A percentile compares a stretch with the other conserved stretches of the same genome.
Conservation (phyloP, 2,329 filamentous ascomycete genomes). For the Didymellaceae sp. region DNA sequence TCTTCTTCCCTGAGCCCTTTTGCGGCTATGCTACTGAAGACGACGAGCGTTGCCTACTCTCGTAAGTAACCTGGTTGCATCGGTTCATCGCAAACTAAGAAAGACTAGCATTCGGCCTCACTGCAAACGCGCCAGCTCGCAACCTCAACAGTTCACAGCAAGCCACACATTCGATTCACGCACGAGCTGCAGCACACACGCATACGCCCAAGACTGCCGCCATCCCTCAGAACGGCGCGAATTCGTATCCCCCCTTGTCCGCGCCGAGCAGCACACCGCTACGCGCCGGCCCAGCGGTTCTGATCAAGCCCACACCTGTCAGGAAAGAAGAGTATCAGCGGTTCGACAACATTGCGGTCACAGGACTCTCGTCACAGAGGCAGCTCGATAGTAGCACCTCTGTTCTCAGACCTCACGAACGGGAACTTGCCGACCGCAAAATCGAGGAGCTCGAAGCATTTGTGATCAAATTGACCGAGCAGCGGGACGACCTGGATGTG, state of each 20-base stretch:
- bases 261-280: slow-evolving; percentile 23
- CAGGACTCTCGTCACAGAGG: slow-evolving; percentile 53
- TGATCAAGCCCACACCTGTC: slow-evolving; percentile 55
- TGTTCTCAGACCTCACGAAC: slow-evolving; percentile 74
- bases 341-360: slow-evolving; percentile 46
- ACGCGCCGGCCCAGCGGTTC: slow-evolving; percentile 51
- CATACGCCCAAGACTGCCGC: slow-evolving; percentile 22
- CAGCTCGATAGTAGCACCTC: slow-evolving; percentile 65
- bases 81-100: slow-evolving; percentile 19
- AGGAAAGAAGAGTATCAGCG: slow-evolving; percentile 50
- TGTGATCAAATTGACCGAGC: slow-evolving; percentile 75
- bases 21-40: slow-evolving; percentile 60
- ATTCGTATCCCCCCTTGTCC: slow-evolving; percentile 23
- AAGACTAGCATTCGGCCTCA: slow-evolving; percentile 23
- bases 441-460: slow-evolving; percentile 73
- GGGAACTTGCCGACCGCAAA: slow-evolving; percentile 78
- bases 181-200: slow-evolving; percentile 15
- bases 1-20: slow-evolving; percentile 56
- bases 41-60: slow-evolving; percentile 47
- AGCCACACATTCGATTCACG: slow-evolving; percentile 18
- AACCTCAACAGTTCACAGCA: slow-evolving; percentile 19
- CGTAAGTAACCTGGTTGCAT: slow-evolving; percentile 26
- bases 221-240: slow-evolving; percentile 22
- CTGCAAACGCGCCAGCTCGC: slow-evolving; percentile 19
- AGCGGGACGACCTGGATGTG: slow-evolving; percentile 72